phyloP scores from a whole-genome alignment of 805 yeast genomes.

The Sugiyamaella chiloensis region DNA sequence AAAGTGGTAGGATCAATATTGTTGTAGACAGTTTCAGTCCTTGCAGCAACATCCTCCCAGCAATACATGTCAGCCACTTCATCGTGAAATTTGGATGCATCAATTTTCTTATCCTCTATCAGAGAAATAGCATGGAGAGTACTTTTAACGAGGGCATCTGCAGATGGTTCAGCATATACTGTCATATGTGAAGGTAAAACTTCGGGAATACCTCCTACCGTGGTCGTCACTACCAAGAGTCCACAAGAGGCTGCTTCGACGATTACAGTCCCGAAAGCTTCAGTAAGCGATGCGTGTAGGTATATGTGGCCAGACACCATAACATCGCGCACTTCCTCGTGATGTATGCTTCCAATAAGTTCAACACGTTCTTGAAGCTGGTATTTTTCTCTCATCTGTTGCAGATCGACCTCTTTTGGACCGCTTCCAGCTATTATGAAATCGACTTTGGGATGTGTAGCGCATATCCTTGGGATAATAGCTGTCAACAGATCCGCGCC shows the following conservation, averaged over 20 bases:
- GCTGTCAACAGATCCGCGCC: slow-evolving; percentile 89
- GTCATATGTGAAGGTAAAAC: slow-evolving; percentile 93
- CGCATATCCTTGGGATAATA: slow-evolving; percentile 79
- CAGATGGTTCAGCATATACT: slow-evolving; percentile 80
- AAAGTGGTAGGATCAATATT: slow-evolving; percentile 38
- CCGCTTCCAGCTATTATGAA: slow-evolving; percentile 96
- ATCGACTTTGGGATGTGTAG: slow-evolving; percentile 55
- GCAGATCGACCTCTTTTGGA: slow-evolving; percentile 88
- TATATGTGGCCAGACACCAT: slow-evolving; percentile 94
- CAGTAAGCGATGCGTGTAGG: slow-evolving; percentile 89
- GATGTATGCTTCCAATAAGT: slow-evolving; percentile 81
- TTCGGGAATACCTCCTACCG: slow-evolving; percentile 97
- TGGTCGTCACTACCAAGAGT: slow-evolving; percentile 84
- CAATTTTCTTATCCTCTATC: slow-evolving; percentile 55
- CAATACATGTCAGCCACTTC: slow-evolving; percentile 81
- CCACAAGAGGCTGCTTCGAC: slow-evolving; percentile 99
- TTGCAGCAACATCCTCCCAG: slow-evolving; percentile 82
- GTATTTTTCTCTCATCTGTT: slow-evolving; percentile 88
- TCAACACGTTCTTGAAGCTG: slow-evolving; percentile 84
- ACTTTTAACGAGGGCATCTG: slow-evolving; percentile 71
- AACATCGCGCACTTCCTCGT: slow-evolving; percentile 88
- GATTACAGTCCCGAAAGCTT: slow-evolving; percentile 95
- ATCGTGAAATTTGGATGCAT: slow-evolving; percentile 73
- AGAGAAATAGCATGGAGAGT: slow-evolving; percentile 65
- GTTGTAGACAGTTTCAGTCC: slow-evolving; percentile 82